Evolutionary conservation across 1,284 basidiomycete species (phyloP).

Genomic region (Leccinum variabile): DNA sequence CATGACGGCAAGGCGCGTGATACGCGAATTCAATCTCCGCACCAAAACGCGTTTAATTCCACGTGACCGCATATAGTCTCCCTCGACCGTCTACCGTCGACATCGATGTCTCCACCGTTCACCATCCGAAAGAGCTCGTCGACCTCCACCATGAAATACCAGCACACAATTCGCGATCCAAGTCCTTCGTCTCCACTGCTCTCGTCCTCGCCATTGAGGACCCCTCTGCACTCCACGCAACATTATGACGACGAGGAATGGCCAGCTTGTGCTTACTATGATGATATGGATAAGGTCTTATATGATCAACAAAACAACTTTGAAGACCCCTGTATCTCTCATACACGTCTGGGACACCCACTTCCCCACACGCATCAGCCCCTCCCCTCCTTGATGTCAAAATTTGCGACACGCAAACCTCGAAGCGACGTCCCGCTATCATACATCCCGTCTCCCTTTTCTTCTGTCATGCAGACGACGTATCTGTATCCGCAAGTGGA

Average conservation of each 20-base stretch:
- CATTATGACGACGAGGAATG: conserved; percentile 9
- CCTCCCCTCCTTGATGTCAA: conserved; percentile 24
- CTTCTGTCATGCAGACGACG: background rate
- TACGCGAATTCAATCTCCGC: conserved; percentile 32
- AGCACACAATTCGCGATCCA: background rate
- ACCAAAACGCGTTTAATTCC: conserved; percentile 38
- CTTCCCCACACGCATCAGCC: conserved; percentile 10
- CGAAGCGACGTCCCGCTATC: conserved; percentile 1
- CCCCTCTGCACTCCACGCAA: conserved; percentile 17
- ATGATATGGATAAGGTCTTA: background rate
- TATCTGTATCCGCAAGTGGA: conserved; percentile 11
- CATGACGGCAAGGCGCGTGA: conserved; percentile 20
- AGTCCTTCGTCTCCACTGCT: conserved; percentile 17
- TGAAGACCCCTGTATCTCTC: conserved; percentile 9
- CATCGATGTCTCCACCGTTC: conserved; percentile 31
- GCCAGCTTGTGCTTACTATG: conserved; percentile 1
- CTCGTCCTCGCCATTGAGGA: conserved; percentile 20
- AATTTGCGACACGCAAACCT: conserved; percentile 10
- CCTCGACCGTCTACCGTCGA: conserved; percentile 22
- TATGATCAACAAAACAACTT: background rate
- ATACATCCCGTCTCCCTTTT: conserved; percentile 5
- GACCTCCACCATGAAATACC: conserved; percentile 10
- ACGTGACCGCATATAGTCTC: conserved; percentile 34
- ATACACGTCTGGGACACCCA: background rate
- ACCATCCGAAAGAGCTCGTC: conserved; percentile 26